Percentiles rank a stretch among this genome's conserved stretches.
These are phyloP conservation scores for Lachancea thermotolerans DNA, from an alignment of 805 yeast genomes.

Conservation along the genomic window DNA sequence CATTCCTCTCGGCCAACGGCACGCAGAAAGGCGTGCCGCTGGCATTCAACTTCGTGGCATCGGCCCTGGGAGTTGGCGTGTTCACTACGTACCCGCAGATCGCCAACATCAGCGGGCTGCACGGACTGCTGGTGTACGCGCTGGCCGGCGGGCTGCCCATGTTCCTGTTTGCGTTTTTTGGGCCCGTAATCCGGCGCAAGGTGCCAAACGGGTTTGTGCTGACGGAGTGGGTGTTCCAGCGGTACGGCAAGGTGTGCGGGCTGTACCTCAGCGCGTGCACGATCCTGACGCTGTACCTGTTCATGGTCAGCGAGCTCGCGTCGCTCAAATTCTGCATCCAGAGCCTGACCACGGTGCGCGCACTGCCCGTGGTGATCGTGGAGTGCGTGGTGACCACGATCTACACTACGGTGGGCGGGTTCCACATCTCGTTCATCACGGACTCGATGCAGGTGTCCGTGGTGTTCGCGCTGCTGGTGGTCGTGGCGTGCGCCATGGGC, in stretches of 20 bases:
- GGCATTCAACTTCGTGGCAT: slow-evolving; percentile 83
- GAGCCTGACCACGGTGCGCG: slow-evolving; percentile 70
- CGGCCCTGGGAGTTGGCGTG: slow-evolving; percentile 91
- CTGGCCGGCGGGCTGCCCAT: slow-evolving; percentile 78
- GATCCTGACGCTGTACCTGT: slow-evolving; percentile 74
- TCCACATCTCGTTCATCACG: slow-evolving; percentile 79
- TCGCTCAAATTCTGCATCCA: slow-evolving; percentile 73
- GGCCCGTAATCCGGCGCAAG: slow-evolving; percentile 68
- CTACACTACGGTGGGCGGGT: slow-evolving; percentile 85
- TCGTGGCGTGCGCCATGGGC: slow-evolving; percentile 77
- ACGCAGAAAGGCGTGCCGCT: slow-evolving; percentile 75
- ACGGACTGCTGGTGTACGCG: slow-evolving; percentile 78
- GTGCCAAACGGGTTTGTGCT: slow-evolving; percentile 89
- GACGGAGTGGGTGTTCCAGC: slow-evolving; percentile 87
- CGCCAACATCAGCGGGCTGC: slow-evolving; percentile 79
- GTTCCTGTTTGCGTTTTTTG: slow-evolving; percentile 71
- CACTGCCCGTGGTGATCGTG: slow-evolving; percentile 73
- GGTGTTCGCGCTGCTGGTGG: slow-evolving; percentile 58
- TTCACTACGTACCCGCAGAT: slow-evolving; percentile 80
- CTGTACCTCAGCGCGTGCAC: slow-evolving; percentile 76
- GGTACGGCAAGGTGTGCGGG: slow-evolving; percentile 70
- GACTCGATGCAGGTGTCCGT: slow-evolving; percentile 79
- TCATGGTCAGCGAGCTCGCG: slow-evolving; percentile 80
- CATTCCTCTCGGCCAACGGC: slow-evolving; percentile 72
- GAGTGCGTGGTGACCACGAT: slow-evolving; percentile 83